Base-by-base conservation (phyloP, 2,329 filamentous ascomycete species). In the Microdochium trichocladiopsis region DNA sequence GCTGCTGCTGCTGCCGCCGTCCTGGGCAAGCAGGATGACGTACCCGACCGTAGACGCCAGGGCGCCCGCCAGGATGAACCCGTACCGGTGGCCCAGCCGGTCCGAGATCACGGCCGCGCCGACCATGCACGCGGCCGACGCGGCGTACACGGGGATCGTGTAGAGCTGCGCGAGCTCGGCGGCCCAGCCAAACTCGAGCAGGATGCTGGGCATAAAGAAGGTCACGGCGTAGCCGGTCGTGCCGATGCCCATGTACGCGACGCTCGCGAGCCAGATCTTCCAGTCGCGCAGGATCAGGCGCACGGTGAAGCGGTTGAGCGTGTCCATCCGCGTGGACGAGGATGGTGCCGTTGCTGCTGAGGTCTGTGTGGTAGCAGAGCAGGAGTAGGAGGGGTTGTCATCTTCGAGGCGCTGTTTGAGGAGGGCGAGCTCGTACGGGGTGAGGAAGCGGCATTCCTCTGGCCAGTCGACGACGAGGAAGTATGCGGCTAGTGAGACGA, bases 391-490 rank as follows among this genome's bases (percentile, higher is more conserved):
- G 2, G 58, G 62, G 21, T 64, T 63, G 47, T 66, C 65, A 22
- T 61, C 57, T 1, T 61, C 58, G 5, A 72, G 56, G 9, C 69
- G 63, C 14, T 57, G 57, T 24, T 60, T 56, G 4, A 72, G 57
- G 22, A 68, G 65, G 3, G 56, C 53, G 28, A 66, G 71, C 55
- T 79, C 74, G 2, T 70, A 61, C 2, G 66, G 56, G 4, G 63
- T 70, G 16, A 80, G 66, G 63, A 76, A 79, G 3, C 64, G 67
- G 33, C 73, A 72, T n/a, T 66, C 70, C n/a, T 69, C 65, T 0
- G 77, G 76, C 57, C 73, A 77, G 61, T 81, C 78, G 28, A 71
- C 72, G 16, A 80, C 74, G 53, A 78, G 64, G 60, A 71, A 73
- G 51, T 68, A 66, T 3, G 65, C 60, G 21, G 60, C 52, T 51